Evolutionary conservation across 345 rosid species (phyloP), one percentile per base, ranked within the genome.

Genomic region (Linum usitatissimum): DNA sequence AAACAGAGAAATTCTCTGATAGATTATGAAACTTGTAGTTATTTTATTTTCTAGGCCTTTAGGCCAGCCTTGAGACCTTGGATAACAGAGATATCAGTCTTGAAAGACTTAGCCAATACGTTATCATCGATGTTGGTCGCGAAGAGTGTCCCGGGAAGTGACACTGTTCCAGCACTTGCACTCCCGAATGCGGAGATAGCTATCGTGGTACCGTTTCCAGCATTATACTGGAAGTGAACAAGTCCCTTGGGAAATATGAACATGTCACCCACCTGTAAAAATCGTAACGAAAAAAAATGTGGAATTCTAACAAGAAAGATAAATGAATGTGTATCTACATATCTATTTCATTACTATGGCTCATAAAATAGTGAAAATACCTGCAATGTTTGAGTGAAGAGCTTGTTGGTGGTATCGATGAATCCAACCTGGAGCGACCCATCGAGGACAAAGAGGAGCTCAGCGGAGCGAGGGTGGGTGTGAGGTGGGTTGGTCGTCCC

Each of bases 401-500:
- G 51, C 15, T 45, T 45, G 51, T 45, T 45, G 51, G 17, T 9
- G 15, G 51, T 45, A 13, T 45, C 51, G 4, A 45, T 17, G 51
- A 45, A 45, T 10, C 51, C 51, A 4, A 45, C 51, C 51, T 45
- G 15, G 51, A 45, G 51, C 3, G 17, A 10, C 15, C 51, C 51
- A 2, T 15, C 15, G 1, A 15, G 4, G 15, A 45, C 51, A 4
- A 45, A 15, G 51, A 45, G 51, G 51, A 45, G 51, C 51, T 45
- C 51, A 9, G 51, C 1, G 51, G 51, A 1, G 51, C 51, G 51
- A 10, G 51, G 51, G 51, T 45, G 51, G 14, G 51, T 45, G 17
- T 45, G 51, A 15, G 51, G 51, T 10, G 51, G 51, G 51, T 45
- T 45, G 51, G 51, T 28, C 4, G 70, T 53, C 10, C 68, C 71